Base-by-base conservation (phyloP, 306 rosid genomes). In the Fagus sylvatica region DNA sequence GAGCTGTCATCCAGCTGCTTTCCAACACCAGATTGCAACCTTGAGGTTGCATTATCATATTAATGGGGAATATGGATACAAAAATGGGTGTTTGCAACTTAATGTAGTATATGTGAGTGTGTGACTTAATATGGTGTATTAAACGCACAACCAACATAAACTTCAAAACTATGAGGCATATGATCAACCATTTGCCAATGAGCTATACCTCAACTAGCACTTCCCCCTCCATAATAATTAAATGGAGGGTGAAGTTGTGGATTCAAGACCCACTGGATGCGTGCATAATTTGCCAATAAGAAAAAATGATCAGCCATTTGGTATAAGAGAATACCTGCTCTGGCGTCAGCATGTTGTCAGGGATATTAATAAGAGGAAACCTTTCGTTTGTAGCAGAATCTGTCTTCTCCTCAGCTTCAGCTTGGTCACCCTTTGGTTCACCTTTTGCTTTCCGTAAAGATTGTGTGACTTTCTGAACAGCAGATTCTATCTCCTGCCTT, bases 391-490 rank as follows among this genome's bases (percentile, higher is more conserved):
- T 10, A 53, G 83, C 19, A 54, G 74, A 65, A 68, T 91, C 97
- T 37, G 88, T 67, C 84, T 85, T 91, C 78, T 88, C 89, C 69
- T 95, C 98, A 41, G 66, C 71, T 78, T 95, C 99, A 41, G 87
- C 78, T 78, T 80, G 98, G 37, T 94, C 97, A 75, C 77, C 73
- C 86, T 87, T 92, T 15, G 91, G 85, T 82, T 92, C 98, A 42
- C 99, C 99, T 90, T 93, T 95, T 22, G 96, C 85, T 83, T 90
- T 95, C 71, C 92, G 88, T 73, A 95, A 85, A 65, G 99, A 91
- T 81, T 95, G 98, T 19, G 79, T 74, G 73, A 85, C 88, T 86
- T 91, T 95, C 76, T 8, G 46, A 53, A 88, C 88, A 66, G 97
- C 96, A 80, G 97, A 84, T 76, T 93, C 97, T 83, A 95, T 85